phyloP scores from a whole-genome alignment of 2,329 filamentous ascomycete species.

The Purpureocillium lavendulum region DNA sequence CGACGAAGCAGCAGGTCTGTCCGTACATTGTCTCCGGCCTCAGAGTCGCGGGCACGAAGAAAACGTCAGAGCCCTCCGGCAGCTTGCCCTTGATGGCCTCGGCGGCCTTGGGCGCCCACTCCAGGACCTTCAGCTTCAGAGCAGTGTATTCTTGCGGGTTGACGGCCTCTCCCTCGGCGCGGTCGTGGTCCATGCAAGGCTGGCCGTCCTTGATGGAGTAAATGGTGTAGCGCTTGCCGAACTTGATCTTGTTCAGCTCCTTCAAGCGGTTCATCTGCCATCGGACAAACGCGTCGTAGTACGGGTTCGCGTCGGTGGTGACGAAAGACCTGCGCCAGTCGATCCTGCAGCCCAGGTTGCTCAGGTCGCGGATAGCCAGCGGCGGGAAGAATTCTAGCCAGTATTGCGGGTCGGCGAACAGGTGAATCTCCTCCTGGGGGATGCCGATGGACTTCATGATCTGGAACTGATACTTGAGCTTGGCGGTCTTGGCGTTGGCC shows the following conservation, averaged over 20 bases:
- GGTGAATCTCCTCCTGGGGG: constrained; percentile 79
- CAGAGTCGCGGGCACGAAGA: constrained; percentile 84
- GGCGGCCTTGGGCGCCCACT: constrained; percentile 74
- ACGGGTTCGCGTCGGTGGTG: constrained; percentile 93
- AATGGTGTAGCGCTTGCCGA: constrained; percentile 87
- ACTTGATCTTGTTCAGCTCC: constrained; percentile 86
- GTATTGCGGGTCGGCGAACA: constrained; percentile 82
- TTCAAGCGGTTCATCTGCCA: constrained; percentile 97
- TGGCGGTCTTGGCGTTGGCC: constrained; percentile 78
- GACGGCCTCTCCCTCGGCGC: constrained; percentile 36
- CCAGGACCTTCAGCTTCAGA: constrained; percentile 81
- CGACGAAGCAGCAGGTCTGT: constrained; percentile 91
- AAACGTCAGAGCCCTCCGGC: constrained; percentile 70
- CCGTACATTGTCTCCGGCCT: constrained; percentile 98
- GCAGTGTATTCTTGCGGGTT: constrained; percentile 88
- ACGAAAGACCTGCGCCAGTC: constrained; percentile 92
- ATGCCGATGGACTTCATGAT: constrained; percentile 92
- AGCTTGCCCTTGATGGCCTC: constrained; percentile 69
- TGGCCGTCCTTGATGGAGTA: constrained; percentile 50
- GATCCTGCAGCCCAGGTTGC: constrained; percentile 75
- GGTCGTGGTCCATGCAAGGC: constrained; percentile 40
- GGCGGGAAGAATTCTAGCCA: constrained; percentile 84
- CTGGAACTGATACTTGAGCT: constrained; percentile 93
- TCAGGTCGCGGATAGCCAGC: constrained; percentile 60
- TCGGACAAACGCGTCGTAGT: constrained; percentile 88